Evolutionary conservation across 208 protist genomes (phyloP).

Genomic region (Wallacemonas rigidus): DNA sequence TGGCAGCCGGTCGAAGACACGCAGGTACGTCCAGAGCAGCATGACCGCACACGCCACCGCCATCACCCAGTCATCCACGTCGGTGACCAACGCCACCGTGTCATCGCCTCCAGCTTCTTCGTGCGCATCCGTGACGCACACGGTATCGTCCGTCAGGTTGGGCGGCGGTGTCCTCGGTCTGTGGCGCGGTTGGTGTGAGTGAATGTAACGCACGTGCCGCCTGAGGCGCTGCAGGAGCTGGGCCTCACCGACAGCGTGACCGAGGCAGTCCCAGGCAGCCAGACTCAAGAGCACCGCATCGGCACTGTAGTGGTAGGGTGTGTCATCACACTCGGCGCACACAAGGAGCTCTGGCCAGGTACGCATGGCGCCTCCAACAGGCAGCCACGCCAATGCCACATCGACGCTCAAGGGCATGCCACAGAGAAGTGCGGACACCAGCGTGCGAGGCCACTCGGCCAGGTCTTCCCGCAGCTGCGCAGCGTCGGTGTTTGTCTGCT

Average conservation of each 20-base stretch:
- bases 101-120: background rate
- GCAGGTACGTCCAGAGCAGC: conserved; percentile 1
- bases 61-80: background rate
- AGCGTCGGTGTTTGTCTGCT: too few species aligned
- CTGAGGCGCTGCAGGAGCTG: background rate
- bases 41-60: background rate
- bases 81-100: too few species aligned
- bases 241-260: background rate
- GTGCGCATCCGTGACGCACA: background rate
- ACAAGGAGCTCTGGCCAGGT: conserved; percentile 1
- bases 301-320: background rate
- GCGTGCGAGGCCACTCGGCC: background rate
- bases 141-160: too few species aligned
- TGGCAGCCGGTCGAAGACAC: background rate
- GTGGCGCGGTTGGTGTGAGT: background rate
- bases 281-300: conserved; percentile 3
- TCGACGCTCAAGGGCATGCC: background rate
- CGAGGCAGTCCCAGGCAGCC: background rate
- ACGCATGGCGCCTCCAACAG: background rate
- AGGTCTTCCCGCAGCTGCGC: background rate
- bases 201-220: background rate
- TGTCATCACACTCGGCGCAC: background rate
- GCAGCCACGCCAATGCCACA: background rate
- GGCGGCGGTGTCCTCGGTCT: too few species aligned
- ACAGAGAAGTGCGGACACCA: conserved; percentile 1